These are phyloP conservation scores for Tolypocladium tropicale DNA, from an alignment of 2,329 filamentous ascomycete species.

Conservation along the genomic window DNA sequence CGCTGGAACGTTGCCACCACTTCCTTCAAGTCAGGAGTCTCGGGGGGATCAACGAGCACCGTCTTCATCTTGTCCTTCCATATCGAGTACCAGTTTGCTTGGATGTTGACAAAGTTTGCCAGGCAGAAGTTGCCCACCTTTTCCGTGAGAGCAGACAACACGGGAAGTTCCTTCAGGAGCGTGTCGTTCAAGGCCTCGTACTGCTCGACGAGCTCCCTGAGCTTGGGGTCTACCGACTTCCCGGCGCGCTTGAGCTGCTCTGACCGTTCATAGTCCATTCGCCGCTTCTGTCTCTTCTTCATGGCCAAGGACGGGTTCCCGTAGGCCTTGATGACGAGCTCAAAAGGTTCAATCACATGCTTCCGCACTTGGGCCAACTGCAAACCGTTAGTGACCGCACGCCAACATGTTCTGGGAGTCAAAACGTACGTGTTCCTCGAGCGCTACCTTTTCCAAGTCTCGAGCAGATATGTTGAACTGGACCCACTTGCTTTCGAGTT, in stretches of 20 bases:
- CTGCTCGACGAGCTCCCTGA: constrained; percentile 73
- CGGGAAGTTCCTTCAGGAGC: constrained; percentile 83
- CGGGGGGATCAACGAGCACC: constrained; percentile 53
- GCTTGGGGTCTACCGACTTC: constrained; percentile 80
- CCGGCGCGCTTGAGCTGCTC: constrained; percentile 68
- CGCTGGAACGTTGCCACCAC: constrained; percentile 69
- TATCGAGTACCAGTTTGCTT: constrained; percentile 71
- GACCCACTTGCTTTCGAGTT: constrained; percentile 90
- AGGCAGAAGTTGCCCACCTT: constrained; percentile 76
- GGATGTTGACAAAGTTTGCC: constrained; percentile 73
- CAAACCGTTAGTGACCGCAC: background rate
- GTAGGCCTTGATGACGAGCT: constrained; percentile 68
- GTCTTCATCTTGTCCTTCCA: constrained; percentile 76
- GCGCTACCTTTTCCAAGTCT: constrained; percentile 71
- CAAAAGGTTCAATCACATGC: constrained; percentile 76
- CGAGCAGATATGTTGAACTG: constrained; percentile 80
- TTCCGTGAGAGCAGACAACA: constrained; percentile 71
- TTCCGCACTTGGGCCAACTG: constrained; percentile 59
- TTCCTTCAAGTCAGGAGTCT: constrained; percentile 58
- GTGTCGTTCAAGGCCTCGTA: constrained; percentile 89
- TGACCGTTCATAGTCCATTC: constrained; percentile 77
- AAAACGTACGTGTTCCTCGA: constrained; percentile 70
- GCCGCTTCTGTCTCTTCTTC: constrained; percentile 89
- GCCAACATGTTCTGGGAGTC: too few relatives aligned
- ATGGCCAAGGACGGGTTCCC: constrained; percentile 80